These are phyloP conservation scores for Astrocystis sublimbata DNA, from an alignment of 495 filamentous ascomycete genomes.

Conservation along the genomic window DNA sequence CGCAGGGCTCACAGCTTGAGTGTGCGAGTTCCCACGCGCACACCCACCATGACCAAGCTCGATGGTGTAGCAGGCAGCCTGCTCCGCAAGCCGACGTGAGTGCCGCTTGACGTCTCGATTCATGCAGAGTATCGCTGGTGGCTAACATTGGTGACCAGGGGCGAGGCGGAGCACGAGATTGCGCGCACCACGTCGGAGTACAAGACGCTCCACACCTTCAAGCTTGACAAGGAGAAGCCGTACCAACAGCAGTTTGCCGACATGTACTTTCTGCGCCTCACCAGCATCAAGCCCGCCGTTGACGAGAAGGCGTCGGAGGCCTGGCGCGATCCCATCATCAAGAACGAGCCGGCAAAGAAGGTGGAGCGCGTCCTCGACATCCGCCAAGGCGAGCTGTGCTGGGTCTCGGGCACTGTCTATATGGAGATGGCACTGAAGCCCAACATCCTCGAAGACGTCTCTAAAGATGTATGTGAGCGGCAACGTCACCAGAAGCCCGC, in stretches of 20 bases:
- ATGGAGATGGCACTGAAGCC: conserved; percentile 98
- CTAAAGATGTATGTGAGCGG: conserved; percentile 70
- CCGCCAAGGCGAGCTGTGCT: conserved; percentile 91
- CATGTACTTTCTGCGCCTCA: conserved; percentile 92
- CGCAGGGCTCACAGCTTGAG: no score
- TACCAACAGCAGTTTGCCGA: conserved; percentile 97
- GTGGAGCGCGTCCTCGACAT: conserved; percentile 93
- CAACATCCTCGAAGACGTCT: conserved; percentile 92
- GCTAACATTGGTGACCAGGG: conserved; percentile 36
- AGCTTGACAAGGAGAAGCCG: conserved; percentile 67
- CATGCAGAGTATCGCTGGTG: not conserved
- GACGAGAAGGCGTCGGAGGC: conserved; percentile 70
- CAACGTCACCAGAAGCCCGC: no score
- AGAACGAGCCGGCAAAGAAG: conserved; percentile 68
- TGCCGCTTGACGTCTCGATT: not conserved
- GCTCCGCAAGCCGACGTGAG: conserved; percentile 44
- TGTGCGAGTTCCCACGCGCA: not conserved
- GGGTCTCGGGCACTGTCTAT: conserved; percentile 91
- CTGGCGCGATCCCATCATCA: conserved; percentile 80
- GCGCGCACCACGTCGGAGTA: conserved; percentile 63
- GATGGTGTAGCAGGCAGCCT: conserved; percentile 31
- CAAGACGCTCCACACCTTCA: conserved; percentile 71
- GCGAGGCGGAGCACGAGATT: conserved; percentile 35
- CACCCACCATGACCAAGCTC: not conserved
- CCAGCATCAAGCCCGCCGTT: conserved; percentile 81